A percentile compares a stretch with the other conserved stretches of the same genome.
Conservation (phyloP, 345 rosid genomes). For the Hypericum perforatum region DNA sequence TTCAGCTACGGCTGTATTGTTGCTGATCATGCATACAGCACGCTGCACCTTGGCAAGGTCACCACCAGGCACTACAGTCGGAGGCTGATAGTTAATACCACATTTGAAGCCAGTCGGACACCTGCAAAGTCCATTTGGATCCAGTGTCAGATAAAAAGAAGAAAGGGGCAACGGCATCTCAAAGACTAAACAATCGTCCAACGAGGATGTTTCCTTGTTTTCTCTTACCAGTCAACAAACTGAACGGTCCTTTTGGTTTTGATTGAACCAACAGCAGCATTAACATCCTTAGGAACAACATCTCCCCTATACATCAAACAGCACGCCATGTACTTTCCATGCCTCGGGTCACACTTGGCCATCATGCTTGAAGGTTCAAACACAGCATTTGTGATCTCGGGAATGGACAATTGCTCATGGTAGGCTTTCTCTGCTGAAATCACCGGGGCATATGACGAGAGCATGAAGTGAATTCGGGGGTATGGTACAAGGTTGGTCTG, state of each 20-base stretch:
- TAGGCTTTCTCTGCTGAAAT: conserved; percentile 29
- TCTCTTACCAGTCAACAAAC: conserved; percentile 30
- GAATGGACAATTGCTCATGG: conserved; percentile 27
- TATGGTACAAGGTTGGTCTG: conserved; percentile 33
- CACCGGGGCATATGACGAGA: conserved; percentile 31
- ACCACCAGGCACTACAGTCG: conserved; percentile 28
- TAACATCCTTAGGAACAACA: conserved; percentile 35
- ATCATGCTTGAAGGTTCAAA: conserved; percentile 33
- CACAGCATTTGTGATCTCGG: conserved; percentile 32
- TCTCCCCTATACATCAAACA: conserved; percentile 34
- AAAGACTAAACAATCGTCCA: background rate
- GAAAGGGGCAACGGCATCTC: no score
- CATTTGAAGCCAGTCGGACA: conserved; percentile 33
- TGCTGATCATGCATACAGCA: conserved; percentile 35
- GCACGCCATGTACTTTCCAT: conserved; percentile 32
- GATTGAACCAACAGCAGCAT: conserved; percentile 27
- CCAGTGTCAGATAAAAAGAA: no score
- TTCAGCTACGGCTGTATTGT: conserved; percentile 34
- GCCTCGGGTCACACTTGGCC: conserved; percentile 34
- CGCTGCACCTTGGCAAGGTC: conserved; percentile 33
- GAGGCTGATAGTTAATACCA: conserved; percentile 32
- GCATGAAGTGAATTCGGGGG: conserved; percentile 33
- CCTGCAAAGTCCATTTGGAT: conserved; percentile 12
- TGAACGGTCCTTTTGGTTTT: conserved; percentile 27
- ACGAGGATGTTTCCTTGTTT: background rate